Evolutionary conservation across 176 grass and related monocot genomes (phyloP).

Genomic region (Phoenix dactylifera): DNA sequence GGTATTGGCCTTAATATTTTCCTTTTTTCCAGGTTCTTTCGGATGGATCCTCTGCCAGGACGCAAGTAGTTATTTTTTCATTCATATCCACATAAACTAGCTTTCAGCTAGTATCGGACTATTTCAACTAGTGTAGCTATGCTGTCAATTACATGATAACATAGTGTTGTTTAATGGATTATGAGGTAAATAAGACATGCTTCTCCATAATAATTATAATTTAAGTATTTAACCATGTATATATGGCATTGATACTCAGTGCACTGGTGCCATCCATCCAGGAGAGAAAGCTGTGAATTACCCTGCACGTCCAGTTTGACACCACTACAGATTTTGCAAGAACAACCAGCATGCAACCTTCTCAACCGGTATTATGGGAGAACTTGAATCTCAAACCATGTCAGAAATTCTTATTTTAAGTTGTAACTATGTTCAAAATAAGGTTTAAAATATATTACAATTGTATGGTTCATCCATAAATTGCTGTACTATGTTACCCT

Average conservation of each 20-base stretch:
- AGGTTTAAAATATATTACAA: too few species aligned
- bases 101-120: background rate
- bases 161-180: too few species aligned
- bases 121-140: too few species aligned
- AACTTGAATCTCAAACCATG: background rate
- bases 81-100: background rate
- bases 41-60: constrained; percentile 89
- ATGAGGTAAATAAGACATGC: too few species aligned
- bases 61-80: constrained; percentile 62
- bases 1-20: background rate
- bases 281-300: constrained; percentile 73
- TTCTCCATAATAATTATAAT: too few species aligned
- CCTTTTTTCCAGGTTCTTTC: constrained; percentile 67
- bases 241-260: constrained; percentile 40
- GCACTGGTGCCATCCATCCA: constrained; percentile 70
- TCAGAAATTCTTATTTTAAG: too few species aligned
- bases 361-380: constrained; percentile 54
- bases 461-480: too few species aligned
- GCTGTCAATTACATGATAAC: too few species aligned
- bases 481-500: too few species aligned
- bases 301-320: constrained; percentile 84
- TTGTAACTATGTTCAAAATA: too few species aligned
- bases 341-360: constrained; percentile 80
- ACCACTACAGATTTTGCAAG: constrained; percentile 94
- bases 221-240: background rate